A percentile compares a stretch with the other conserved stretches of the same genome.
These are phyloP conservation scores for Mycena sp. DNA, from an alignment of 1,284 basidiomycete species.

Conservation along the genomic window DNA sequence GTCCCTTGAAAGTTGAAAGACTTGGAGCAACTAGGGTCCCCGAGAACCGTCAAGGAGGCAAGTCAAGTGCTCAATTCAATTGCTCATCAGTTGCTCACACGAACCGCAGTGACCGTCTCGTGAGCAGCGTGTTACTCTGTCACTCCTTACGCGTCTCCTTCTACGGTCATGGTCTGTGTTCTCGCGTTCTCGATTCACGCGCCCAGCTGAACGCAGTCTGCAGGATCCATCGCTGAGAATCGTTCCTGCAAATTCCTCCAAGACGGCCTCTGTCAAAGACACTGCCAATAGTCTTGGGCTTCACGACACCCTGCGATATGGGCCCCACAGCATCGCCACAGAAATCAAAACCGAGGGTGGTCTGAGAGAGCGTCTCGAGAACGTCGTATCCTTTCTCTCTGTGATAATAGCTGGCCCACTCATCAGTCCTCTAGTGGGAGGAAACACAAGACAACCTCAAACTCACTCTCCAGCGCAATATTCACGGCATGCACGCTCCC, in stretches of 20 bases:
- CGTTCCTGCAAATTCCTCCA: constrained; percentile 64
- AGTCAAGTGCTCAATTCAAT: too few species aligned
- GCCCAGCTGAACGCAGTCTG: constrained; percentile 5
- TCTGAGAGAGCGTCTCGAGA: constrained; percentile 72
- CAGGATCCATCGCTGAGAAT: constrained; percentile 75
- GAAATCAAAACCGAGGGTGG: constrained; percentile 68
- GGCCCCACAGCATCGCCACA: constrained; percentile 76
- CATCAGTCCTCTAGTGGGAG: constrained; percentile 76
- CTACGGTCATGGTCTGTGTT: constrained; percentile 50
- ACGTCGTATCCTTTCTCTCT: constrained; percentile 54
- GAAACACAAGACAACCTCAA: constrained; percentile 91
- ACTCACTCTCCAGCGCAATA: constrained; percentile 86
- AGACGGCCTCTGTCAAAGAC: constrained; percentile 72
- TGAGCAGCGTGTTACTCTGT: constrained; percentile 3
- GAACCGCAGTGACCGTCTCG: constrained; percentile 33
- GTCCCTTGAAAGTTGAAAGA: neutral
- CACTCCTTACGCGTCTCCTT: constrained; percentile 35
- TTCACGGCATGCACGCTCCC: constrained; percentile 90
- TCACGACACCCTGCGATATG: constrained; percentile 83
- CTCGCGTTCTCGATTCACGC: neutral
- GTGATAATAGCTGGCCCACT: constrained; percentile 1
- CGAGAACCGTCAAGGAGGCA: constrained; percentile 13
- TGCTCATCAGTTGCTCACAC: too few species aligned
- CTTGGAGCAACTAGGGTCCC: neutral
- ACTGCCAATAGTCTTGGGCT: constrained; percentile 79